Evolutionary conservation across 1,139 yeast species (phyloP).

Genomic region (Lodderomyces parapsilosis): DNA sequence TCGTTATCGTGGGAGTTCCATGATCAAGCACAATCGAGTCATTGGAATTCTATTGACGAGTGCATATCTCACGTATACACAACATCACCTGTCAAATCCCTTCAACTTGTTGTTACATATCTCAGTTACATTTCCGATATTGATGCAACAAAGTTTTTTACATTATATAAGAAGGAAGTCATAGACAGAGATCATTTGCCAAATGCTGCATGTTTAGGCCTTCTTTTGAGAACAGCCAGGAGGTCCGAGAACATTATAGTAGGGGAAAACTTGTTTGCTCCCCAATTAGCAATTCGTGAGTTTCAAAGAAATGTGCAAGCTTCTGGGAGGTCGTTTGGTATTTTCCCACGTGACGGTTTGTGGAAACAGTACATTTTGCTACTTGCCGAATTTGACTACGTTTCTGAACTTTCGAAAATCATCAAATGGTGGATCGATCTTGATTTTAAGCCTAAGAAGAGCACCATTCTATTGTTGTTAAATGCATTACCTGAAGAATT

Average conservation of each 20-base stretch:
- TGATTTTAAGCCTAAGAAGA: constrained; percentile 43
- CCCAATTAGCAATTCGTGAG: constrained; percentile 62
- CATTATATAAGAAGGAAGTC: constrained; percentile 30
- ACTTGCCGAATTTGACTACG: constrained; percentile 47
- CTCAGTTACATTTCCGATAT: constrained; percentile 46
- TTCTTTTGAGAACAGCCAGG: constrained; percentile 43
- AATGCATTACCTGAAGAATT: constrained; percentile 40
- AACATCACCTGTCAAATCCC: constrained; percentile 22
- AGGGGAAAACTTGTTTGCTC: constrained; percentile 55
- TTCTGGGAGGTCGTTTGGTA: constrained; percentile 19
- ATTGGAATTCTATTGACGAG: constrained; percentile 15
- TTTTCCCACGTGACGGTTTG: constrained; percentile 47
- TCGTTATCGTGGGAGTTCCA: constrained; percentile 20
- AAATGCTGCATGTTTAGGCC: constrained; percentile 38
- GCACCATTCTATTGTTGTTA: constrained; percentile 36
- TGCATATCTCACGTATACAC: constrained; percentile 27
- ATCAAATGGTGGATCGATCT: constrained; percentile 61
- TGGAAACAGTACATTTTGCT: constrained; percentile 55
- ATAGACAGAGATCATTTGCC: constrained; percentile 21
- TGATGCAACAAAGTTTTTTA: constrained; percentile 35
- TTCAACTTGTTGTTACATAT: constrained; percentile 32
- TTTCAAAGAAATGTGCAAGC: constrained; percentile 39
- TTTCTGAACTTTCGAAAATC: constrained; percentile 50
- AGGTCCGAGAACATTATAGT: constrained; percentile 12
- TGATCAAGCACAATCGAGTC: neutral